Conservation (phyloP, 2,329 filamentous ascomycete species). For the Blastomyces gilchristii region DNA sequence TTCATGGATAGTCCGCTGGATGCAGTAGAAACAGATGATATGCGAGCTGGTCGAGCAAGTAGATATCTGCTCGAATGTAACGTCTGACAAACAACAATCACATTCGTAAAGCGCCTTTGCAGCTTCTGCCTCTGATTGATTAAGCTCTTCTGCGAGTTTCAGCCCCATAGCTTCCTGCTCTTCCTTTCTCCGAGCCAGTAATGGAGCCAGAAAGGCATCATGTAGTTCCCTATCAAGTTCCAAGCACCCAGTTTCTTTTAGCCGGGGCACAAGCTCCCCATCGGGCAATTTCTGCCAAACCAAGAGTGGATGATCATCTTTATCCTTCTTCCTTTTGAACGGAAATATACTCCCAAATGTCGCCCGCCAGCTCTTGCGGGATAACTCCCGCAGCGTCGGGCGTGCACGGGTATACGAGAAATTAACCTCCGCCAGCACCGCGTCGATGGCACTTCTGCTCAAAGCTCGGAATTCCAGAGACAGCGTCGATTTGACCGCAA, state of each 20-base stretch:
- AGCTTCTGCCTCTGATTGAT: conserved; percentile 34
- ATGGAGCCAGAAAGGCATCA: conserved; percentile 28
- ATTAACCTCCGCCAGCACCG: conserved; percentile 40
- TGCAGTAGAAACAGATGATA: conserved; percentile 56
- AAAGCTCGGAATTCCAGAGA: conserved; percentile 35
- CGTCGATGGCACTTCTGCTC: conserved; percentile 37
- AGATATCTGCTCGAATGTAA: conserved; percentile 40
- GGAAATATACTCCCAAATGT: conserved; percentile 35
- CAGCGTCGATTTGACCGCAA: conserved; percentile 30
- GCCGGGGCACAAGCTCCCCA: conserved; percentile 24
- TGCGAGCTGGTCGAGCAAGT: conserved; percentile 36
- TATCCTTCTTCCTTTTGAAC: conserved; percentile 33
- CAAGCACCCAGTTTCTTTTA: conserved; percentile 34
- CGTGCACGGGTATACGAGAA: conserved; percentile 37
- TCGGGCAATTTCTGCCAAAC: conserved; percentile 27
- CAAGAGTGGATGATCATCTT: conserved; percentile 32
- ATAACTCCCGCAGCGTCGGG: conserved; percentile 34
- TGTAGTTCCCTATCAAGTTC: conserved; percentile 38
- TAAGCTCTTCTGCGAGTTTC: conserved; percentile 33
- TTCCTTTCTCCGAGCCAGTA: conserved; percentile 26
- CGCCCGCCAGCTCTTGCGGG: conserved; percentile 37
- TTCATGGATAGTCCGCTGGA: conserved; percentile 71
- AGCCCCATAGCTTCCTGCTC: conserved; percentile 31
- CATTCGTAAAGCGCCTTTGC: conserved; percentile 38
- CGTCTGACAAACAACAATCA: conserved; percentile 39